phyloP scores from a whole-genome alignment of 78 protist species.

The Dictyostelium purpureum region DNA sequence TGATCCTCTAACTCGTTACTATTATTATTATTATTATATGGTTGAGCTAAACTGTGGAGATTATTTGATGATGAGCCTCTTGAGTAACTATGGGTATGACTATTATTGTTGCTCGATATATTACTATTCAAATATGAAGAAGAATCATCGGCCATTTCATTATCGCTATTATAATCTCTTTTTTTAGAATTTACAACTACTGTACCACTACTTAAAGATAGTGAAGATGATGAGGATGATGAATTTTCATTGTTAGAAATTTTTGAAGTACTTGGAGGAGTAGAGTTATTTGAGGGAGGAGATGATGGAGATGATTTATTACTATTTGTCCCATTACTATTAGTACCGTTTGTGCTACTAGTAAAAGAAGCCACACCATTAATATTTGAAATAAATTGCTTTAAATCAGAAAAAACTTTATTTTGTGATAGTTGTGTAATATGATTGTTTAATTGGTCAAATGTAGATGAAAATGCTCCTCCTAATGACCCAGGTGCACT shows the following conservation, averaged over 20 bases:
- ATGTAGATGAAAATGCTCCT: not conserved
- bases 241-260: not conserved
- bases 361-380: not conserved
- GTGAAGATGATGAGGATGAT: not conserved
- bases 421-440: slow-evolving; percentile 18
- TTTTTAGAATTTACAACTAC: too few relatives aligned
- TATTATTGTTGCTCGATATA: slow-evolving; percentile 4
- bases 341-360: not conserved
- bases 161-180: slow-evolving; percentile 3
- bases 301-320: not conserved
- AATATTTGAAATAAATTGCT: not conserved
- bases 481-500: too few relatives aligned
- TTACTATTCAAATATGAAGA: not conserved
- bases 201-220: not conserved
- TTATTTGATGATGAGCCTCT: not conserved
- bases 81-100: not conserved
- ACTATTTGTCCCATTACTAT: too few relatives aligned
- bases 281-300: not conserved
- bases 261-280: not conserved
- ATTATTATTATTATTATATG: not conserved
- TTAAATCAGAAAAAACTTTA: slow-evolving; percentile 20
- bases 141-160: not conserved
- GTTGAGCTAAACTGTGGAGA: not conserved
- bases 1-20: not conserved
- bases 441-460: slow-evolving; percentile 25